These are phyloP conservation scores for Pestalotiopsis fici DNA, from an alignment of 2,329 filamentous ascomycete genomes.

Conservation along the genomic window DNA sequence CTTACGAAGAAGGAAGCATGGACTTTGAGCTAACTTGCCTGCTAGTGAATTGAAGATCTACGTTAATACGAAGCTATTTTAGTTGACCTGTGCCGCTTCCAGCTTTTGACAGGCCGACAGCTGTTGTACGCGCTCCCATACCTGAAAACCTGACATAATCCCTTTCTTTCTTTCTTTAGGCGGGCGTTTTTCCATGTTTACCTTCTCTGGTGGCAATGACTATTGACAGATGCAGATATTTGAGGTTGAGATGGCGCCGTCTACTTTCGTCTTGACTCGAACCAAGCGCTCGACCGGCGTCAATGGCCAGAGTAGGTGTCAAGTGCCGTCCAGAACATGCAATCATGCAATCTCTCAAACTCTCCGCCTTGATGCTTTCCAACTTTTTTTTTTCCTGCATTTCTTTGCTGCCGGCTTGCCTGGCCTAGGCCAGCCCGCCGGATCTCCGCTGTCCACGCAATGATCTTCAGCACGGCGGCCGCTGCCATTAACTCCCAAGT, in stretches of 20 bases:
- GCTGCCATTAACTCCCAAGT: neutral
- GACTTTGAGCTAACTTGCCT: neutral
- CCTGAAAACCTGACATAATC: neutral
- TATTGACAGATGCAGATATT: neutral
- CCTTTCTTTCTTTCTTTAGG: neutral
- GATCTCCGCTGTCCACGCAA: neutral
- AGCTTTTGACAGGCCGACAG: neutral
- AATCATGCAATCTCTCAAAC: neutral
- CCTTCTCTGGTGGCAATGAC: neutral
- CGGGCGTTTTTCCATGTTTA: neutral
- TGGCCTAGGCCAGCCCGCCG: neutral
- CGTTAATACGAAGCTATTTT: neutral
- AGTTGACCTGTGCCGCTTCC: neutral
- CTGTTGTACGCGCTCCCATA: neutral
- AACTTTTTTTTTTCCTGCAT: neutral
- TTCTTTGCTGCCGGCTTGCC: neutral
- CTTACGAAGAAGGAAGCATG: neutral
- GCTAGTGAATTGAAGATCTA: neutral
- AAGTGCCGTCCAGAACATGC: neutral
- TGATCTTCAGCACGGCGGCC: neutral
- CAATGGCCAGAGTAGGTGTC: neutral
- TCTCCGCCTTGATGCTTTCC: neutral
- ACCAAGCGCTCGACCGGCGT: neutral
- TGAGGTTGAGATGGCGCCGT: neutral
- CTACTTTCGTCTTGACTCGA: neutral